These are phyloP conservation scores for Phytophthora ramorum DNA, from an alignment of 352 stramenopile genomes.

Conservation along the genomic window DNA sequence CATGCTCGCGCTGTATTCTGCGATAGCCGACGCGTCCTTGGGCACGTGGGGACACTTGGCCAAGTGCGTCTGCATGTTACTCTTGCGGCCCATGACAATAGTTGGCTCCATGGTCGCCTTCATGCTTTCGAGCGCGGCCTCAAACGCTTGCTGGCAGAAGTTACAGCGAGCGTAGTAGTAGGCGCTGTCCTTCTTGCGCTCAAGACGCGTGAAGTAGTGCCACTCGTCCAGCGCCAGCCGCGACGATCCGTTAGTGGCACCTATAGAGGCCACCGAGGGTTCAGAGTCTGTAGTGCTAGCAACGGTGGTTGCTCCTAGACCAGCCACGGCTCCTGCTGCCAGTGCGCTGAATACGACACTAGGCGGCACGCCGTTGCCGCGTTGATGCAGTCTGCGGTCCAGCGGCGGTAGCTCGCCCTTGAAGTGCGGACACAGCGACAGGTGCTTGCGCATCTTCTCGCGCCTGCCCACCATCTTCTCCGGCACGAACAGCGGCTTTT, in stretches of 20 bases:
- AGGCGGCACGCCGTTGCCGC: slow-evolving; percentile 28
- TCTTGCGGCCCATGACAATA: slow-evolving; percentile 77
- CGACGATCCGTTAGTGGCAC: slow-evolving; percentile 29
- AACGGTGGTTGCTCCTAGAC: no score
- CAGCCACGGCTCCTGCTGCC: slow-evolving; percentile 7
- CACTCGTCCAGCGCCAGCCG: slow-evolving; percentile 75
- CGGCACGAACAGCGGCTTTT: slow-evolving; percentile 58
- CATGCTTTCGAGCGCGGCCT: slow-evolving; percentile 54
- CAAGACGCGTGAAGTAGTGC: slow-evolving; percentile 79
- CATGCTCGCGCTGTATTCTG: slow-evolving; percentile 21
- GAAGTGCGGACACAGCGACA: slow-evolving; percentile 67
- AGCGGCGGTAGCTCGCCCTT: slow-evolving; percentile 67
- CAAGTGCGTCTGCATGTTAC: slow-evolving; percentile 88
- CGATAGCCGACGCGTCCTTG: slow-evolving; percentile 46
- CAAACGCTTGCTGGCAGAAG: slow-evolving; percentile 77
- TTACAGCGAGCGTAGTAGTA: slow-evolving; percentile 86
- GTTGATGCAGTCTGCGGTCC: slow-evolving; percentile 41
- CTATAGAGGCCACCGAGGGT: slow-evolving; percentile 4
- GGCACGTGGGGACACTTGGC: slow-evolving; percentile 78
- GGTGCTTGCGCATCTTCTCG: slow-evolving; percentile 84
- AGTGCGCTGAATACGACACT: slow-evolving; percentile 20
- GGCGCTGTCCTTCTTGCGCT: slow-evolving; percentile 75
- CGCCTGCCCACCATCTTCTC: slow-evolving; percentile 76
- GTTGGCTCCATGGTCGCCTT: slow-evolving; percentile 58
- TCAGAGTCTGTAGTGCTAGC: neutral